Conservation (phyloP, 148 eudicot genomes). For the Amaranthus cruentus region DNA sequence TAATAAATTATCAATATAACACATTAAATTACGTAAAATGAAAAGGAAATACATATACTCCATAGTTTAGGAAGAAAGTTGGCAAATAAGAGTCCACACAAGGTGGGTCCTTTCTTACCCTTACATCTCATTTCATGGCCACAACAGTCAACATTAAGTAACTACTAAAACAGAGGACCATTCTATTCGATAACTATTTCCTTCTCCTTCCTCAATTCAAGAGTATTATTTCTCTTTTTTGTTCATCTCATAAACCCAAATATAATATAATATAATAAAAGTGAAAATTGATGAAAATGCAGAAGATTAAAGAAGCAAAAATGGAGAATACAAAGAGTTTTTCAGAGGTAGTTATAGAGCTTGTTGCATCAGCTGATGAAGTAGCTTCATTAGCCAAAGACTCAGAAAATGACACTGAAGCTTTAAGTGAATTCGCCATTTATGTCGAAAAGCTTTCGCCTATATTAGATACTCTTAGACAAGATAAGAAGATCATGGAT, state of each 20-base stretch:
- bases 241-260: not conserved
- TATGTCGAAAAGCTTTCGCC: conserved; percentile 42
- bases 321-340: conserved; percentile 29
- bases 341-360: conserved; percentile 32
- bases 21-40: too few relatives aligned
- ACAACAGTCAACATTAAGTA: conserved; percentile 4
- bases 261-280: not conserved
- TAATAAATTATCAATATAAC: too few relatives aligned
- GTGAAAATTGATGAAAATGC: not conserved
- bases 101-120: conserved; percentile 10
- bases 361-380: conserved; percentile 40
- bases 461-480: conserved; percentile 40
- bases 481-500: conserved; percentile 34
- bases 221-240: too few relatives aligned
- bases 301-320: conserved; percentile 7
- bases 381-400: conserved; percentile 37
- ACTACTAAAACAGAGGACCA: not conserved
- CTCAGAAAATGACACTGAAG: conserved; percentile 29
- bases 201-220: conserved; percentile 3
- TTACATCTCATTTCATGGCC: not conserved
- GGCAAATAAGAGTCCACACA: conserved; percentile 15
- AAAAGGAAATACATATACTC: too few relatives aligned
- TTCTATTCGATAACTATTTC: not conserved
- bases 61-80: not conserved
- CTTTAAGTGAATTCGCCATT: conserved; percentile 34